A percentile compares a stretch with the other conserved stretches of the same genome.
phyloP scores from a whole-genome alignment of 2,329 filamentous ascomycete species.

The Ilyonectria robusta region DNA sequence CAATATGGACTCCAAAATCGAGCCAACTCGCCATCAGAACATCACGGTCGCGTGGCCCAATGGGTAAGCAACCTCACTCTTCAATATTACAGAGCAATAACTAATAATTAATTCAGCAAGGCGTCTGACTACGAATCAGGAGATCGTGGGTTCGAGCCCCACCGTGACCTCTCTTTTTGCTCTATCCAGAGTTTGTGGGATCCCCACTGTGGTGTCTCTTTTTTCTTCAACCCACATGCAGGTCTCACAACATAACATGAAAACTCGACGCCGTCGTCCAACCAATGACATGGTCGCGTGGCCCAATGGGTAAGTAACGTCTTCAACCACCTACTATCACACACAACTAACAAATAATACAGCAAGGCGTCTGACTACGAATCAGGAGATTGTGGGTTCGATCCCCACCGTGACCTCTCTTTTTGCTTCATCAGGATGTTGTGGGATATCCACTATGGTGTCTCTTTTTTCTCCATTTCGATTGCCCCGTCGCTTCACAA shows the following conservation, averaged over 20 bases:
- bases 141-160: constrained; percentile 49
- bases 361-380: constrained; percentile 48
- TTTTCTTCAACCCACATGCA: not conserved
- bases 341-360: not conserved
- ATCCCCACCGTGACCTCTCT: constrained; percentile 44
- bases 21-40: not conserved
- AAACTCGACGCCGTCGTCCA: not conserved
- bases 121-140: constrained; percentile 50
- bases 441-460: not conserved
- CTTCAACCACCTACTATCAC: not conserved
- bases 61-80: not conserved
- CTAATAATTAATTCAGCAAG: constrained; percentile 39
- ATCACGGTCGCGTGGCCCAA: constrained; percentile 27
- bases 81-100: not conserved
- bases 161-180: constrained; percentile 41
- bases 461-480: not conserved
- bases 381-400: constrained; percentile 50
- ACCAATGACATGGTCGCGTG: constrained; percentile 20
- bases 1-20: not conserved
- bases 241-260: not conserved
- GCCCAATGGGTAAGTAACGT: constrained; percentile 8
- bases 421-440: constrained; percentile 17
- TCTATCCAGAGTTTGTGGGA: not conserved
- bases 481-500: not conserved
- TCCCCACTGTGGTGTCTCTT: not conserved